phyloP scores from a whole-genome alignment of 1,284 basidiomycete genomes.

The Athelia psychrophila region DNA sequence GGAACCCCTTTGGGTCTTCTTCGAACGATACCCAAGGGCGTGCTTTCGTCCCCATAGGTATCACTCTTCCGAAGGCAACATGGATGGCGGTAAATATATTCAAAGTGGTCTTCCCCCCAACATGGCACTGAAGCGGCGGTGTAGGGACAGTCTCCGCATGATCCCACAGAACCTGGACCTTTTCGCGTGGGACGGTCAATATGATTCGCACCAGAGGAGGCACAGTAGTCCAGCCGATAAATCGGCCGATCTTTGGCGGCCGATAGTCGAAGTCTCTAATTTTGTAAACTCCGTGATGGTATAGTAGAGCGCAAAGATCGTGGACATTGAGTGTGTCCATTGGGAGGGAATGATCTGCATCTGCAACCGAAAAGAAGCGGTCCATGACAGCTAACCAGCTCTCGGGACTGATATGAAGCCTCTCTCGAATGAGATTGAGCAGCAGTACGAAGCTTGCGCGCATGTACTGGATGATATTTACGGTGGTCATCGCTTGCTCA shows the following conservation, averaged over 20 bases:
- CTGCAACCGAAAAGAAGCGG: constrained; percentile 20
- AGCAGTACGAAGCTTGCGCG: constrained; percentile 42
- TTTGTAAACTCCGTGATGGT: constrained; percentile 29
- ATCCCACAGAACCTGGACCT: constrained; percentile 19
- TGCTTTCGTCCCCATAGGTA: constrained; percentile 19
- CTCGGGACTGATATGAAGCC: constrained; percentile 20
- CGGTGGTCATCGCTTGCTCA: constrained; percentile 14
- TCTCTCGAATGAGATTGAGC: constrained; percentile 34
- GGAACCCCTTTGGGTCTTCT: constrained; percentile 28
- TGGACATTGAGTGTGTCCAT: constrained; percentile 31
- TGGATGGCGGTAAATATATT: constrained; percentile 29
- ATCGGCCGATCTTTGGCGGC: constrained; percentile 14
- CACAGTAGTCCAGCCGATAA: constrained; percentile 27
- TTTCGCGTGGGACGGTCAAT: constrained; percentile 33
- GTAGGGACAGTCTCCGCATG: constrained; percentile 19
- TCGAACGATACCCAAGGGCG: constrained; percentile 24
- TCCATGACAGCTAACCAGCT: constrained; percentile 28
- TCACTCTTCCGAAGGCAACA: constrained; percentile 27
- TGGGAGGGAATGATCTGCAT: constrained; percentile 20
- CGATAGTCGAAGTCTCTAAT: constrained; percentile 9
- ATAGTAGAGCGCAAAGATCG: constrained; percentile 30
- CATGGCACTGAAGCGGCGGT: constrained; percentile 26
- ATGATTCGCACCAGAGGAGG: constrained; percentile 28
- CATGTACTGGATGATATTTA: constrained; percentile 37
- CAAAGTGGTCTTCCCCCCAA: constrained; percentile 16